Evolutionary conservation across 208 protist genomes (phyloP).

Genomic region (Leishmania lainsoni): DNA sequence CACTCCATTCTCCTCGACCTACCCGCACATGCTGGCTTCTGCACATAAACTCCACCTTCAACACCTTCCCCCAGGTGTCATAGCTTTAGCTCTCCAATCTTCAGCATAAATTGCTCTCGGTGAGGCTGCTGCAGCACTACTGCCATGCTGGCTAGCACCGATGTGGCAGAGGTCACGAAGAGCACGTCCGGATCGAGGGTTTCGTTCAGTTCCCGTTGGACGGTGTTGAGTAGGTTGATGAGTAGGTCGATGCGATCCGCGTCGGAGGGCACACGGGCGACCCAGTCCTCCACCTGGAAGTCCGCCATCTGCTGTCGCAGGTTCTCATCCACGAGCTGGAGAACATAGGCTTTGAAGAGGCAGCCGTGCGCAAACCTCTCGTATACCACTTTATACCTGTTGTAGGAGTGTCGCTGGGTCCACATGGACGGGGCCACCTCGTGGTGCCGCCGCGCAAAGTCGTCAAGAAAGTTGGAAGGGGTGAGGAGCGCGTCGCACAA

Average conservation of each 20-base stretch:
- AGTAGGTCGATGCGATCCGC: conserved; percentile 71
- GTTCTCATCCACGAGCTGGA: conserved; percentile 58
- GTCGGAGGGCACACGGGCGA: conserved; percentile 50
- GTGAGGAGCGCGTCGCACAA: conserved; percentile 39
- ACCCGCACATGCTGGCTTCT: conserved; percentile 8
- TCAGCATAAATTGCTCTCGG: conserved; percentile 71
- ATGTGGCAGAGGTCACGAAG: conserved; percentile 64
- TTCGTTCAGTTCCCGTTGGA: conserved; percentile 56
- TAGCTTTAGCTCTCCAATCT: conserved; percentile 65
- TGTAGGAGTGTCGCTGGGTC: conserved; percentile 62
- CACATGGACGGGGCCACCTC: conserved; percentile 63
- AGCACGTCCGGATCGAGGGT: conserved; percentile 78
- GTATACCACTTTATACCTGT: conserved; percentile 78
- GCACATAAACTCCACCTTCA: not conserved
- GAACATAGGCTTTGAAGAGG: conserved; percentile 65
- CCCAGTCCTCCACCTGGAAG: conserved; percentile 68
- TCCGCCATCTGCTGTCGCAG: conserved; percentile 49
- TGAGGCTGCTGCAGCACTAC: conserved; percentile 58
- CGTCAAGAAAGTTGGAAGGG: conserved; percentile 68
- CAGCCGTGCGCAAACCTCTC: conserved; percentile 72
- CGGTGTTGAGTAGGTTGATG: conserved; percentile 64
- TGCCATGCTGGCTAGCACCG: conserved; percentile 79
- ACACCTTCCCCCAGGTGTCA: conserved; percentile 18
- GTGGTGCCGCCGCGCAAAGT: conserved; percentile 57
- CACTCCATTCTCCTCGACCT: not conserved